These are phyloP conservation scores for Spatholobus suberectus DNA, from an alignment of 306 rosid genomes.

Conservation along the genomic window DNA sequence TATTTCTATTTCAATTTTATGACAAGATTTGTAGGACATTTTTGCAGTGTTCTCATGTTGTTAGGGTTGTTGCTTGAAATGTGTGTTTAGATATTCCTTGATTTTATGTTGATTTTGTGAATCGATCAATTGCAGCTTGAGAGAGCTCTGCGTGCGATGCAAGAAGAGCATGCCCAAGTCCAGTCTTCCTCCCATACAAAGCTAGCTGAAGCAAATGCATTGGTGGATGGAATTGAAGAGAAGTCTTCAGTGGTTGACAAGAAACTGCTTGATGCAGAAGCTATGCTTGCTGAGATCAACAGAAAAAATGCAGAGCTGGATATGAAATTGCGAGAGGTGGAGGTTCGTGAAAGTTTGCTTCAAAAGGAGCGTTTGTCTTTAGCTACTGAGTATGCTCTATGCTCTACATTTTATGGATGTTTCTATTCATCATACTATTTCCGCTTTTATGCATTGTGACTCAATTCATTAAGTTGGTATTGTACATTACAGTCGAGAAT, in stretches of 20 bases:
- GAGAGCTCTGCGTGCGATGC: slow-evolving; percentile 66
- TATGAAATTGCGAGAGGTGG: slow-evolving; percentile 77
- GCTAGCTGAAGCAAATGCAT: slow-evolving; percentile 67
- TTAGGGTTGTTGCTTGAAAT: slow-evolving; percentile 20
- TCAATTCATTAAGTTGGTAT: slow-evolving; percentile 7
- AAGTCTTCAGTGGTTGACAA: slow-evolving; percentile 67
- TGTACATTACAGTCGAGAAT: slow-evolving; percentile 71
- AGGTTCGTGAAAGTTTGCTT: slow-evolving; percentile 72
- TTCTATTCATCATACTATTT: slow-evolving; percentile 4
- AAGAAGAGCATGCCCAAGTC: slow-evolving; percentile 62
- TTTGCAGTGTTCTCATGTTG: slow-evolving; percentile 3
- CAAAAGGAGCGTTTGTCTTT: slow-evolving; percentile 72
- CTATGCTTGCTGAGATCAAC: slow-evolving; percentile 76
- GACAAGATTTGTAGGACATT: neutral
- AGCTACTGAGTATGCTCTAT: slow-evolving; percentile 66
- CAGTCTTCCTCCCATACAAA: slow-evolving; percentile 64
- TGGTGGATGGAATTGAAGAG: slow-evolving; percentile 77
- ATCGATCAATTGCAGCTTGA: slow-evolving; percentile 69
- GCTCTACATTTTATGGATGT: slow-evolving; percentile 8
- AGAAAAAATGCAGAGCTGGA: slow-evolving; percentile 75
- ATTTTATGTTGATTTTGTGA: slow-evolving; percentile 29
- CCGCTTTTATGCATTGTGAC: slow-evolving; percentile 19
- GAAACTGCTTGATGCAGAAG: slow-evolving; percentile 79
- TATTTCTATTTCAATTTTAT: slow-evolving; percentile 26
- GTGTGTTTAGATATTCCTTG: slow-evolving; percentile 28